Base-by-base conservation (phyloP, 225 moss, liverwort and hornwort species). In the Ulota crispa region DNA sequence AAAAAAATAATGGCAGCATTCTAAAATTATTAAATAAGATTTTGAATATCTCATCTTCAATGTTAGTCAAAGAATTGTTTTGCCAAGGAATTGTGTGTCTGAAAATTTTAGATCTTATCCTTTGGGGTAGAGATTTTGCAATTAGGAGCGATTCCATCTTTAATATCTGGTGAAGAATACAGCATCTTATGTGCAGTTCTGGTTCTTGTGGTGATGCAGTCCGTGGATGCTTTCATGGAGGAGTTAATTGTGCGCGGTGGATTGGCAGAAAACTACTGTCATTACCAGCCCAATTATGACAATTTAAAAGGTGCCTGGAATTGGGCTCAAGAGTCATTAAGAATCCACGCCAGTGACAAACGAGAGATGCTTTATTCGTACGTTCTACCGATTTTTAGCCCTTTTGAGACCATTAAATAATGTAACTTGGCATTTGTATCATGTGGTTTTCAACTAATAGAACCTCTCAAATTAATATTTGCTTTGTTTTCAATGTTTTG, bases 281-380 rank as follows among this genome's bases (percentile, higher is more conserved):
- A 92, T 73, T 96, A 99, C 80, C 94, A 99, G 82, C 92, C 98
- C 50, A 93, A 94, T 81, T 99, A 99, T 86, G 98, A 99, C 81
- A 96, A 91, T 72, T 36, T 99, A 7, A 79, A 82, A n/a, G 98
- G 99, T 77, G 99, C 99, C 69, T 96, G 96, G 96, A 85, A 85
- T 61, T 99, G 99, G 99, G 99, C 99, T 47, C 93, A 85, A 60
- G 96, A 93, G 64, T 83, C 93, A 11, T 84, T 99, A 45, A 85
- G 82, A 81, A 91, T 91, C 79, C 99, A 99, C 78, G 92, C 94
- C 45, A 79, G 62, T 34, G 99, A 99, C 70, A 91, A 96, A 77
- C 91, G 96, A 66, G 99, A 99, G 28, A 71, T 75, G 50, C 23
- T 90, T 53, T 99, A 96, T 64, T 83, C 87, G 96, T 96, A 94